Conservation (phyloP, 75 land plant genomes). For the Chamaecyparis obtusa region DNA sequence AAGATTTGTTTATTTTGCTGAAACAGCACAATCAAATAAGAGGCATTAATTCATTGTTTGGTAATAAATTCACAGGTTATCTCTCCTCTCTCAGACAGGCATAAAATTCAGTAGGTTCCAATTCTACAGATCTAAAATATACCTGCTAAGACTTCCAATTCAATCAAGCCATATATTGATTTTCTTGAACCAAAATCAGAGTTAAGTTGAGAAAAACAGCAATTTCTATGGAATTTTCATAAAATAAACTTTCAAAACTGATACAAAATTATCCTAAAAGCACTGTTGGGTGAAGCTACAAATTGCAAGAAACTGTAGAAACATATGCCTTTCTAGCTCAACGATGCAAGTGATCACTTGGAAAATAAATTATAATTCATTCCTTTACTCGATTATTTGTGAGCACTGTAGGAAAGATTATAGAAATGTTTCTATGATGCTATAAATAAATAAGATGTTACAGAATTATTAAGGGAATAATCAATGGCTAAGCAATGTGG, state of each 20-base stretch:
- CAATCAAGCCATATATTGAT: background rate
- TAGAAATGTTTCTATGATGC: background rate
- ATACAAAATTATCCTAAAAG: background rate
- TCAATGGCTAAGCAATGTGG: background rate
- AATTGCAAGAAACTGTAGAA: background rate
- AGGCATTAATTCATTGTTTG: background rate
- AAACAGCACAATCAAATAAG: constrained; percentile 14
- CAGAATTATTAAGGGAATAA: background rate
- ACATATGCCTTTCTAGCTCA: background rate
- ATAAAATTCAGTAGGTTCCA: background rate
- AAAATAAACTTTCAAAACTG: background rate
- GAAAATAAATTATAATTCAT: background rate
- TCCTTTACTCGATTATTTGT: background rate
- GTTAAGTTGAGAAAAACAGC: background rate
- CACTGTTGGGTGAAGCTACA: background rate
- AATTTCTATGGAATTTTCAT: background rate
- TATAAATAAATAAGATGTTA: background rate
- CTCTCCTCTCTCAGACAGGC: background rate
- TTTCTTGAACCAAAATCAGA: background rate
- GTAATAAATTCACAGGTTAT: background rate
- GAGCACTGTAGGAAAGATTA: background rate
- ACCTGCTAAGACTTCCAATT: background rate
- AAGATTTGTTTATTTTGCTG: constrained; percentile 96
- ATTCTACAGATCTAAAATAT: background rate
- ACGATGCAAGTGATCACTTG: background rate